Evolutionary conservation across 2,329 filamentous ascomycete genomes (phyloP), one percentile per base, ranked within the genome.

Genomic region (Phaeomoniella chlamydospora): DNA sequence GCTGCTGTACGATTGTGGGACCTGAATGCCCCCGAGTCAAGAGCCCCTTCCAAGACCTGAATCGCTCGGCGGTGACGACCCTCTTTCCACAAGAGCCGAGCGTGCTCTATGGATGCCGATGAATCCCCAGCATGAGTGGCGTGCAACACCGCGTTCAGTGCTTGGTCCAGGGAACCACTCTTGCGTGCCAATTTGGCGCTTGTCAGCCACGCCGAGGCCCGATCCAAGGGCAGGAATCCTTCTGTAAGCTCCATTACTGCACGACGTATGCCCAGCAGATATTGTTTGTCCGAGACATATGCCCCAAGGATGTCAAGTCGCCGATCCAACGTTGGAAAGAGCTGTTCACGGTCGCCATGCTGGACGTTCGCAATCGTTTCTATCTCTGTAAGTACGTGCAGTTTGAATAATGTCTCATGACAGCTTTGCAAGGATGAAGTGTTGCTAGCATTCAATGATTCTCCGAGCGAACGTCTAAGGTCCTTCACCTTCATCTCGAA

Each of bases 11-110:
- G 51, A 40, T 65, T 55, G 35, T 59, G 52, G 6, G 59, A 54
- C 43, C 74, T 72, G 52, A 92, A 86, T n/a, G 78, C 75, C 45
- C 86, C 81, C 19, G 74, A 77, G 33, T 77, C 72, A 43, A 98
- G 94, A 15, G 88, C 87, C 31, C 83, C 77, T 49, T 93, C 79
- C 3, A 98, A 67, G 33, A 80, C 82, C 47, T 93, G 85, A 41
- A 98, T 98, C 1, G 90, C 92, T 57, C 96, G 94, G 41, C 90
- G 75, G 52, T 88, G 85, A 49, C 94, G 81, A 1, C 85, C 84
- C 53, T 94, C 86, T 47, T 82, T 85, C 86, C 90, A 98, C 5
- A 96, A 63, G 18, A 98, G 67, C 41, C 87, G 78, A 2, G 90
- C 86, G 54, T 98, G 88, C 54, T 98, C 92, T 41, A 98, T 90